Evolutionary conservation across 441 rosid species (phyloP), one percentile per base, ranked within the genome.

Genomic region (Pelargonium citronellum): DNA sequence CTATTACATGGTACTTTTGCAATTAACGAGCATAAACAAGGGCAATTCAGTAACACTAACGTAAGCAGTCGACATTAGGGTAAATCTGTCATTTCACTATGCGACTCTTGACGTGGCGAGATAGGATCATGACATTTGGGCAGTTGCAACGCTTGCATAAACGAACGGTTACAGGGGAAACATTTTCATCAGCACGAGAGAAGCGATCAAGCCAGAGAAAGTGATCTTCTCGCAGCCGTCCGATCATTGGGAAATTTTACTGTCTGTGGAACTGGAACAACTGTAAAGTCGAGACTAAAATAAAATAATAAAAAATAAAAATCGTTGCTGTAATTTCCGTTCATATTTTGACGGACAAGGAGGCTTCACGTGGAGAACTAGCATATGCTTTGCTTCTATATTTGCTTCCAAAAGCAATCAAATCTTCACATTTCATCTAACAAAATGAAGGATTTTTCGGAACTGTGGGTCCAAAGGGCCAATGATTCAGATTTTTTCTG

Each of bases 371-470:
- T 62, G 66, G 41, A 27, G 66, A 62, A 62, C 3, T 62, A 62
- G 66, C 66, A 62, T 62, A 62, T 62, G 66, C 66, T 24, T 62
- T 62, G 66, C 66, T 62, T 61, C 64, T n/a, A n/a, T n/a, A 61
- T 61, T 62, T 62, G 30, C 64, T 58, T 58, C 44, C 44, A 41
- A 41, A 41, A 41, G 64, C 64, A 10, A 61, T 61, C 64, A 61
- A 58, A 58, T 58, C 64, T 2, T 58, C 64, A 22, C 16, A 62
- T 24, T 24, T 62, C 66, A 37, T 62, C 7, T 41, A 41, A 41
- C 44, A 7, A 41, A 41, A 41, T 41, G 44, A 41, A 41, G 44
- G 44, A 41, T 12, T 24, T 62, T 22, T 62, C 66, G 16, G 17
- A 62, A 27, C 66, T 15, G 66, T 62, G 66, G 64, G 64, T 58